Percentiles rank a stretch among this genome's conserved stretches.
These are phyloP conservation scores for Hypoxylon fragiforme DNA, from an alignment of 495 filamentous ascomycete species.

Conservation along the genomic window DNA sequence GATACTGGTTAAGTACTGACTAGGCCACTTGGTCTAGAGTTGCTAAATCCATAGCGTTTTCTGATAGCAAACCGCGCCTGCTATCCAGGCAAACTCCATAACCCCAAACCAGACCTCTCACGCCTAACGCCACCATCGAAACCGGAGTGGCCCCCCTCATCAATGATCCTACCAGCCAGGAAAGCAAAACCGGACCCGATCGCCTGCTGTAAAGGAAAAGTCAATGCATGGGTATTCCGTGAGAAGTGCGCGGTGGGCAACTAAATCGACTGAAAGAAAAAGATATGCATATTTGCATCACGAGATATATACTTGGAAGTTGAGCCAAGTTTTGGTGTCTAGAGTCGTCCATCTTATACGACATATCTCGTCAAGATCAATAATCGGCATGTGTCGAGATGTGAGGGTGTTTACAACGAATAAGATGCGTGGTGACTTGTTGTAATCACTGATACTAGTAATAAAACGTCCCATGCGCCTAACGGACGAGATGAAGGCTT, in stretches of 20 bases:
- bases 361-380: constrained; percentile 16
- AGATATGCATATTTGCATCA: constrained; percentile 20
- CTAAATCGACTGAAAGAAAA: constrained; percentile 16
- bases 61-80: constrained; percentile 25
- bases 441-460: constrained; percentile 13
- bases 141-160: background rate
- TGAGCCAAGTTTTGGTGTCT: constrained; percentile 22
- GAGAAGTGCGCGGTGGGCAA: constrained; percentile 4
- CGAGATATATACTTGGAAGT: constrained; percentile 18
- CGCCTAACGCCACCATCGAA: constrained; percentile 15
- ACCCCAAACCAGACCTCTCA: constrained; percentile 3
- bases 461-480: constrained; percentile 16
- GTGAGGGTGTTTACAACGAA: constrained; percentile 27
- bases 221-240: constrained; percentile 23
- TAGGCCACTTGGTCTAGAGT: background rate
- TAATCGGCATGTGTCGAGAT: constrained; percentile 2
- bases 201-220: constrained; percentile 27
- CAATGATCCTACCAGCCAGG: constrained; percentile 8
- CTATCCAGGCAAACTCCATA: constrained; percentile 34
- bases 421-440: constrained; percentile 9
- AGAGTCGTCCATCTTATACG: constrained; percentile 12
- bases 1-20: background rate
- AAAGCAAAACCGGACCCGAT: constrained; percentile 13
- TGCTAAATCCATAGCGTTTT: background rate
- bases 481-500: constrained; percentile 9